phyloP scores from a whole-genome alignment of 208 protist species.

The Tritrichomonas musculus region DNA sequence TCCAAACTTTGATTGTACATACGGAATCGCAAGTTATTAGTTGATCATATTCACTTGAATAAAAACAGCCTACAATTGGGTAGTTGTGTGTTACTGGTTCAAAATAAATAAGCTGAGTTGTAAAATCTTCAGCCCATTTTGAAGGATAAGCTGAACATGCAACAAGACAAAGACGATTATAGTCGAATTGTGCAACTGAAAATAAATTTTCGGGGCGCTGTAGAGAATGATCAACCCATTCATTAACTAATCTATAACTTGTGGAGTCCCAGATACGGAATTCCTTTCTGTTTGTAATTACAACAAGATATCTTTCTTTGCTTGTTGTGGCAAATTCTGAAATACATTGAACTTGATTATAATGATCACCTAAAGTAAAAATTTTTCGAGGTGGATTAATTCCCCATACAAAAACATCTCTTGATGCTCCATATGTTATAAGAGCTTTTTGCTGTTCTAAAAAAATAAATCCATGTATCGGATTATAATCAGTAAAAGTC shows the following conservation, averaged over 20 bases:
- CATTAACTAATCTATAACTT: neutral
- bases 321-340: neutral
- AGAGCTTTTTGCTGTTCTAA: neutral
- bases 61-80: neutral
- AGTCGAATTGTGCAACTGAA: neutral
- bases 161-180: neutral
- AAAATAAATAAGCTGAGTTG: neutral
- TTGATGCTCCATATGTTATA: neutral
- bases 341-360: neutral
- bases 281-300: neutral
- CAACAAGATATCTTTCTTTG: neutral
- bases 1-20: neutral
- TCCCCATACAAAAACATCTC: slow-evolving; percentile 15
- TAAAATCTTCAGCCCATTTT: slow-evolving; percentile 28
- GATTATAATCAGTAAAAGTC: neutral
- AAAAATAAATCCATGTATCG: neutral
- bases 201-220: neutral
- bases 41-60: neutral
- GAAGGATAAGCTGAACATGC: neutral
- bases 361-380: neutral
- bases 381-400: neutral
- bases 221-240: neutral
- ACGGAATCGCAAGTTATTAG: neutral
- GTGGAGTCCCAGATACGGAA: neutral
- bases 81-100: neutral